Evolutionary conservation across 2,329 filamentous ascomycete genomes (phyloP), one percentile per base, ranked within the genome.

Genomic region (Venturiaceae sp.): DNA sequence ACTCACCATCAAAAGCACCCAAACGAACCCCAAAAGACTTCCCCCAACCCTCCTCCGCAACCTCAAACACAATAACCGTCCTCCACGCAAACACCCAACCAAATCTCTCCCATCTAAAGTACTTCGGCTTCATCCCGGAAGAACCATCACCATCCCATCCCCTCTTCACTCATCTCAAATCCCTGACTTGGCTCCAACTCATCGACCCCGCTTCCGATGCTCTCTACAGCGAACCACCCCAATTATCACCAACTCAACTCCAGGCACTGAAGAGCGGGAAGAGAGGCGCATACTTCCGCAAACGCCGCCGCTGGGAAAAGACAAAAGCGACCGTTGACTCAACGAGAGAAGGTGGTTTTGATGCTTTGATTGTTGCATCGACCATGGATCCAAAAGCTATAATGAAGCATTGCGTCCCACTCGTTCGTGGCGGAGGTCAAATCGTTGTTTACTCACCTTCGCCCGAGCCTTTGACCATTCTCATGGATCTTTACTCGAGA

Each of bases 111-210:
- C 81, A 94, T 53, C 81, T 99, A 21, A 89, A 89, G 69, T 95
- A 96, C 77, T 97, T 95, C 74, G 84, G 84, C 70, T 97, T 86
- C 74, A 90, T 95, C 72, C 76, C 80, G 64, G 81, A 85, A 46
- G 80, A 80, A 63, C 81, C 78, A 66, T 50, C 71, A 14, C 77
- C 83, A 26, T 71, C 75, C 0, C 94, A 97, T 68, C 92, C 94
- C 0, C 83, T 99, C 11, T 82, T 87, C 71, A 86, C 82, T 16
- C 86, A 94, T 68, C 83, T 99, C 55, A 86, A 92, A 66, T 83
- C 87, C 5, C 77, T 97, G 32, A 92, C 90, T 30, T 99, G 92
- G 92, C 82, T 99, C 2, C 92, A 97, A 72, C 83, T 99, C 5
- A 75, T 96, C 16, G 80, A 87, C 26, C 94, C 94, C 0, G 75